phyloP scores from a whole-genome alignment of 805 yeast species.

The Candida caryicola region DNA sequence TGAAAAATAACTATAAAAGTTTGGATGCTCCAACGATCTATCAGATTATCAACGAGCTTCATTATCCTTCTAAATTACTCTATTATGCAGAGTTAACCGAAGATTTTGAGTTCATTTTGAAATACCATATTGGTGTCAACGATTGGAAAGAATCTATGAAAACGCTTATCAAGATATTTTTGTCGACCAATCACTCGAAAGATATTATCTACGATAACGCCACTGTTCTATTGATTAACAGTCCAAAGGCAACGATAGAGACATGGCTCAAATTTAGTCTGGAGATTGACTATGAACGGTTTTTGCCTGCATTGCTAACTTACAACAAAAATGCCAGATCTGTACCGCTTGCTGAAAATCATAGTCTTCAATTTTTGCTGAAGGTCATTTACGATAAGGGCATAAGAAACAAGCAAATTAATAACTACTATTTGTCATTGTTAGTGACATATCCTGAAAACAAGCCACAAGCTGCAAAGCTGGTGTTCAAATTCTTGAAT shows the following conservation, averaged over 20 bases:
- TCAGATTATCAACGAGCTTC: slow-evolving; percentile 66
- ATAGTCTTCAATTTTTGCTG: slow-evolving; percentile 62
- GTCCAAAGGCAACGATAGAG: slow-evolving; percentile 68
- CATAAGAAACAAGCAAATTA: slow-evolving; percentile 46
- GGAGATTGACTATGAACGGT: slow-evolving; percentile 54
- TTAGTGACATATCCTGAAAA: slow-evolving; percentile 45
- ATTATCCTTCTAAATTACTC: slow-evolving; percentile 60
- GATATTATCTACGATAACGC: slow-evolving; percentile 62
- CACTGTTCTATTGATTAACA: slow-evolving; percentile 61
- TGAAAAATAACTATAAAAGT: slow-evolving; percentile 43
- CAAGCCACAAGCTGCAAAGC: slow-evolving; percentile 21
- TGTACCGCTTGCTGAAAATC: slow-evolving; percentile 49
- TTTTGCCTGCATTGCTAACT: slow-evolving; percentile 73
- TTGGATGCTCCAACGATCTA: slow-evolving; percentile 70
- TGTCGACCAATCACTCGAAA: slow-evolving; percentile 17
- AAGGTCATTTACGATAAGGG: slow-evolving; percentile 44
- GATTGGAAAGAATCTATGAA: slow-evolving; percentile 74
- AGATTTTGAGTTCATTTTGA: slow-evolving; percentile 67
- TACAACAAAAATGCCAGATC: slow-evolving; percentile 51
- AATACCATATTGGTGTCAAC: slow-evolving; percentile 64
- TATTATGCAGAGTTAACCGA: slow-evolving; percentile 63
- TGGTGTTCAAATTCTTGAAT: slow-evolving; percentile 32
- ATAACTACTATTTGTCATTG: slow-evolving; percentile 68
- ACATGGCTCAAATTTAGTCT: slow-evolving; percentile 64
- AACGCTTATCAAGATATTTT: slow-evolving; percentile 49